Evolutionary conservation across 2,329 filamentous ascomycete species (phyloP), one percentile per base, ranked within the genome.

Genomic region (Plectosphaerella cucumerina): DNA sequence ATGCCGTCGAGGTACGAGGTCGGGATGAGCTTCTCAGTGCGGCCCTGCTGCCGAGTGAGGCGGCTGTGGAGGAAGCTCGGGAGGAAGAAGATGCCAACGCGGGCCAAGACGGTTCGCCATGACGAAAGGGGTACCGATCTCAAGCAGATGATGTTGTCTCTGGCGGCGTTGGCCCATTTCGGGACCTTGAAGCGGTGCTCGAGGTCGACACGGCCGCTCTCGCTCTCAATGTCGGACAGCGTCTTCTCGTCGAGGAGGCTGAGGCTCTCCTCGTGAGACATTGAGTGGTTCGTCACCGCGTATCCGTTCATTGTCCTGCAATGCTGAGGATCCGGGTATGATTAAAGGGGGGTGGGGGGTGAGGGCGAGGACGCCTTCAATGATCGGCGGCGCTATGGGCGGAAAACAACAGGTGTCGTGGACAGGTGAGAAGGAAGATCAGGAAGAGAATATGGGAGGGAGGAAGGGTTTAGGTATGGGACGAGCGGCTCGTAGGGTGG

Each of bases 1-100:
- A 82, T 76, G 53, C 79, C 79, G 57, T 82, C 80, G 44, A 82
- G 76, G 57, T 82, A 81, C 8, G 79, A 72, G 9, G 79, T 82
- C 15, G 79, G 78, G 34, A 70, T 62, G n/a, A 76, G 64, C 45
- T 70, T 71, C 21, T 70, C 63, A 5, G 67, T 62, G n/a, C 68
- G 67, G 47, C 67, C 66, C 46, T 70, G 65, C 49, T 75, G 70
- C 37, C 71, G 64, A 33, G 66, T 66, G 51, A 73, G 62, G 23
- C 70, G 69, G 45, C 70, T 67, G 47, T 78, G 75, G 44, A 80
- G 57, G 57, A 80, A 80, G 62, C 73, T 77, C n/a, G 78, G 78
- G n/a, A 77, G 61, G 15, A 81, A 62, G 59, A 79, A 80, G 56
- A 75, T 59, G 54, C 60, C 59, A 21, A 63, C 58, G 14, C 72